Evolutionary conservation across 2,329 filamentous ascomycete species (phyloP), one percentile per base, ranked within the genome.

Genomic region (Shiraia bambusicola): DNA sequence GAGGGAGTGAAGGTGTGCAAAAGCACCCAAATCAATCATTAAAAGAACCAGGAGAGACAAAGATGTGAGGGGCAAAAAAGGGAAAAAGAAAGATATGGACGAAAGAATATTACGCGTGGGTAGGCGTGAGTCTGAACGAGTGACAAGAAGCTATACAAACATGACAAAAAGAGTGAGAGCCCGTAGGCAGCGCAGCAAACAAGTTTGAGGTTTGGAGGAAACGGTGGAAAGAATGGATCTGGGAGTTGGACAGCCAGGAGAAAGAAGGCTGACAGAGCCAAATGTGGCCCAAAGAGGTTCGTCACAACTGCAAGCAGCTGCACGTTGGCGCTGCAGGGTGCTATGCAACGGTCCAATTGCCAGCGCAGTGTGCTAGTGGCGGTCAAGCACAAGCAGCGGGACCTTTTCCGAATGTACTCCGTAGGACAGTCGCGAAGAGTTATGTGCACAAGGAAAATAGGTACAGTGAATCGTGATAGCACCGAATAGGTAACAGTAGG

Each of bases 151-250:
- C 54, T 63, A 64, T 52, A 62, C 50, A 61, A 50, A 64, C 56
- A 67, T 55, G 58, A 51, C 59, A 55, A 29, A 66, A 64, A 54
- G 64, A 67, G 58, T 50, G 60, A 55, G 54, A 52, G 60, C 59
- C 51, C 58, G 58, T 50, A 59, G 62, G 63, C 65, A 66, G 65
- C 60, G 63, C 65, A 66, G 65, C 60, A 64, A 61, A 54, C 40
- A 50, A 50, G 52, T 52, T 55, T 54, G 49, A 53, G 47, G 52
- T 49, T 56, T 60, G 45, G 55, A 49, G 53, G 53, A 52, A 49
- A 45, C 52, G 50, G 46, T 50, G 53, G 46, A 41, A 55, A 53
- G 19, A 54, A 57, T 64, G 53, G 59, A 59, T 50, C 51, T 45
- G 50, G 51, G 52, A 44, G 49, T 56, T 53, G 54, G 61, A 59